Conservation (phyloP, 2,329 filamentous ascomycete species). For the Aspergillus sojae region DNA sequence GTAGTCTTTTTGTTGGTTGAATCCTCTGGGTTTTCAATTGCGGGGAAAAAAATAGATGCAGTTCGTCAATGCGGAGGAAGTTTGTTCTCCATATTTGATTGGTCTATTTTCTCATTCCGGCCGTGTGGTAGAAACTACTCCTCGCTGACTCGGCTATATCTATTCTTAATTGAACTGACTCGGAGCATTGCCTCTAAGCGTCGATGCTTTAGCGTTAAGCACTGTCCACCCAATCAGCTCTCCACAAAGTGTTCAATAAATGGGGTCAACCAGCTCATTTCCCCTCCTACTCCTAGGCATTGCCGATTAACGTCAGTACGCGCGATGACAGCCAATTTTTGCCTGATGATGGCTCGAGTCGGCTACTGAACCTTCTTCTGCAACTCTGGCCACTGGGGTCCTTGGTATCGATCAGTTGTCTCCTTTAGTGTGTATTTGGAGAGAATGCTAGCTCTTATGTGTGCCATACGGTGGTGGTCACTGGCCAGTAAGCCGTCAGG, state of each 20-base stretch:
- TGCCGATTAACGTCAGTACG: not conserved
- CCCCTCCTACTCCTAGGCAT: not conserved
- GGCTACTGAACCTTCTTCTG: not conserved
- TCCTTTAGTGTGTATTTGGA: not conserved
- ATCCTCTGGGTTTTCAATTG: not conserved
- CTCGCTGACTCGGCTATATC: no score
- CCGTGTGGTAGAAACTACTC: not conserved
- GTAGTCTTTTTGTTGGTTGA: not conserved
- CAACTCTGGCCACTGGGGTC: not conserved
- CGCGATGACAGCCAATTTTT: not conserved
- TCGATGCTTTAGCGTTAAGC: not conserved
- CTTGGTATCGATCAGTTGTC: not conserved
- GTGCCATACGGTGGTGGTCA: not conserved
- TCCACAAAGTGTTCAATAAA: no score
- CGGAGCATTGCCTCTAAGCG: no score
- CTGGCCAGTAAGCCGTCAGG: not conserved
- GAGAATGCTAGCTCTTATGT: not conserved
- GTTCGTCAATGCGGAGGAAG: not conserved
- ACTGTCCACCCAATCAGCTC: not conserved
- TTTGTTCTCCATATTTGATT: not conserved
- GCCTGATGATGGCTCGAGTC: not conserved
- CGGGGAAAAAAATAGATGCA: not conserved
- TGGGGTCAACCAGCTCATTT: no score
- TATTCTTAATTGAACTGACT: no score
- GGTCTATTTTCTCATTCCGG: not conserved